These are phyloP conservation scores for Alternaria longipes DNA, from an alignment of 2,329 filamentous ascomycete genomes.

Conservation along the genomic window DNA sequence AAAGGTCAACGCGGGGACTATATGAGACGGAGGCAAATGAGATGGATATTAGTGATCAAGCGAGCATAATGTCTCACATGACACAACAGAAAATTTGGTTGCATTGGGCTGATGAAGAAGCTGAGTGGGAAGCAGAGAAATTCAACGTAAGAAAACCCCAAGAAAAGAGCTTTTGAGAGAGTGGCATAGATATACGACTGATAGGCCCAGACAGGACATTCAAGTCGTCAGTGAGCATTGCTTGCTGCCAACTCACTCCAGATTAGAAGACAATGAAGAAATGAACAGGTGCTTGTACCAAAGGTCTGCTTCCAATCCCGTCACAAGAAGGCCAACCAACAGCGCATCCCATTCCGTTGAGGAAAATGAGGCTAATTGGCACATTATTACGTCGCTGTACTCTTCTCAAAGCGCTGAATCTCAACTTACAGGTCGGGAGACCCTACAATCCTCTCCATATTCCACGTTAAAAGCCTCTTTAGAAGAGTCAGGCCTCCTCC, in stretches of 20 bases:
- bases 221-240: neutral
- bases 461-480: neutral
- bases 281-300: neutral
- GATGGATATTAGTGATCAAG: neutral
- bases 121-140: too few species aligned
- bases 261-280: neutral
- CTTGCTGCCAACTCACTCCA: neutral
- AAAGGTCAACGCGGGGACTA: too few species aligned
- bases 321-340: neutral
- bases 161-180: neutral
- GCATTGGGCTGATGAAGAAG: neutral
- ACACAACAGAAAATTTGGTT: neutral
- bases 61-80: neutral
- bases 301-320: neutral
- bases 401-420: neutral
- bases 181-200: neutral
- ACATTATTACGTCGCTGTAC: neutral
- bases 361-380: neutral
- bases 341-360: neutral
- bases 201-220: neutral
- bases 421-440: neutral
- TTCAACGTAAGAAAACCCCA: neutral
- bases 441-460: neutral
- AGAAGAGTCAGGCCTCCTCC: neutral
- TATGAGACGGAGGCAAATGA: neutral